Conservation (phyloP, 2,329 filamentous ascomycete species). For the Camillea tinctor region DNA sequence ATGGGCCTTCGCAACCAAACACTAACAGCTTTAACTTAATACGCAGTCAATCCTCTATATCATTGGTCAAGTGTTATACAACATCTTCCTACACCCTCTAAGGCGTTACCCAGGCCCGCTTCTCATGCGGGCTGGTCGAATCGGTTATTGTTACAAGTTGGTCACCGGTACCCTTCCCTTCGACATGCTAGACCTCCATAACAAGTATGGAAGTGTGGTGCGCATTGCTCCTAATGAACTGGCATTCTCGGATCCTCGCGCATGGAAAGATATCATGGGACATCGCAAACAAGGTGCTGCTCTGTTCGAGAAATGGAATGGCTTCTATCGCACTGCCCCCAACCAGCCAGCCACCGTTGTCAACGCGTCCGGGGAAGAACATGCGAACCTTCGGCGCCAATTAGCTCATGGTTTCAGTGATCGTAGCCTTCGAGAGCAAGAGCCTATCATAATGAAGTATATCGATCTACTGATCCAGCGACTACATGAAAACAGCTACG, state of each 20-base stretch:
- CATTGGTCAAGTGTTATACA: no score
- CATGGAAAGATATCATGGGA: conserved; percentile 41
- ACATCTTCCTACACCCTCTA: no score
- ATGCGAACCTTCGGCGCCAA: conserved; percentile 28
- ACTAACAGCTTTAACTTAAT: no score
- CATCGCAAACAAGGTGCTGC: conserved; percentile 6
- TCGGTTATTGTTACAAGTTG: background rate
- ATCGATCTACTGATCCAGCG: conserved; percentile 40
- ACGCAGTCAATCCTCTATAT: no score
- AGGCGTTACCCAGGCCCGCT: no score
- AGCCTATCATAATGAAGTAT: conserved; percentile 36
- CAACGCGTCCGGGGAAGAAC: conserved; percentile 27
- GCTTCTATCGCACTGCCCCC: background rate
- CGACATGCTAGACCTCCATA: conserved; percentile 24
- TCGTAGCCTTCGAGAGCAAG: conserved; percentile 29
- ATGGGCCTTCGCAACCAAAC: no score
- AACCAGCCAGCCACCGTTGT: conserved; percentile 20
- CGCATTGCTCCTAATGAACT: conserved; percentile 43
- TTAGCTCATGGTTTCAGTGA: conserved; percentile 33
- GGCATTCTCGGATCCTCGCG: conserved; percentile 34
- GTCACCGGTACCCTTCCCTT: background rate
- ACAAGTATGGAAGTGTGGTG: conserved; percentile 41
- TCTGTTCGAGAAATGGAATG: background rate
- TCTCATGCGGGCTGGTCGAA: background rate
- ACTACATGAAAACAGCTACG: conserved; percentile 33